Evolutionary conservation across 1,284 basidiomycete species (phyloP), one percentile per base, ranked within the genome.

Genomic region (Cutaneotrichosporon cutaneum): DNA sequence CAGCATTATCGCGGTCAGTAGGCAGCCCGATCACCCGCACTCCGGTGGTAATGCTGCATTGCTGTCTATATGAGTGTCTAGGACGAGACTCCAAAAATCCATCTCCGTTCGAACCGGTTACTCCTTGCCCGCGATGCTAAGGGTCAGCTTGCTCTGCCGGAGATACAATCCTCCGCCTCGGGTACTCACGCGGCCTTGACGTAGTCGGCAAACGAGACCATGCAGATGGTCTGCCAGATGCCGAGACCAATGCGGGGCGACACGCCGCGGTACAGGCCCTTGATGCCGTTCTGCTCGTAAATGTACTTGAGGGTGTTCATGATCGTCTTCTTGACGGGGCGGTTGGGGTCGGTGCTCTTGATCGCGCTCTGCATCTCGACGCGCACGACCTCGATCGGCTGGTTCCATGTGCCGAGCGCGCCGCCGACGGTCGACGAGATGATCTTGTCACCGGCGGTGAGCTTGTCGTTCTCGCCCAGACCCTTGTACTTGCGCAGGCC

Each of bases 381-480:
- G 70, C 77, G 73, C 32, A 78, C 75, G 64, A 78, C 76, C 82
- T 99, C 96, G 70, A 99, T 99, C 50, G 96, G 96, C 81, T 99
- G 96, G 80, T 99, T 99, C 96, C 96, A 99, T 53, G 94, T 97
- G 16, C 91, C 95, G 59, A 99, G 83, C 52, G 96, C 94, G 80
- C 96, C 96, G 75, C 83, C 95, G 67, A 98, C 85, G 0, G 90
- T 87, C n/a, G 92, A 93, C 22, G 94, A 86, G 35, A 90, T 65
- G 72, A 99, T 93, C 81, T 94, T 94, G 78, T 99, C 95, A 18
- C 86, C 36, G 13, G 92, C 85, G 63, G 86, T 82, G 53, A 95
- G 83, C 72, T 85, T 87, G 16, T 95, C 90, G 45, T 83, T 83
- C 67, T 94, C 90, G 51, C 73, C 71, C 61, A 82, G 66, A 13